Evolutionary conservation across 2,329 filamentous ascomycete species (phyloP).

Genomic region (Sporothrix humicola): DNA sequence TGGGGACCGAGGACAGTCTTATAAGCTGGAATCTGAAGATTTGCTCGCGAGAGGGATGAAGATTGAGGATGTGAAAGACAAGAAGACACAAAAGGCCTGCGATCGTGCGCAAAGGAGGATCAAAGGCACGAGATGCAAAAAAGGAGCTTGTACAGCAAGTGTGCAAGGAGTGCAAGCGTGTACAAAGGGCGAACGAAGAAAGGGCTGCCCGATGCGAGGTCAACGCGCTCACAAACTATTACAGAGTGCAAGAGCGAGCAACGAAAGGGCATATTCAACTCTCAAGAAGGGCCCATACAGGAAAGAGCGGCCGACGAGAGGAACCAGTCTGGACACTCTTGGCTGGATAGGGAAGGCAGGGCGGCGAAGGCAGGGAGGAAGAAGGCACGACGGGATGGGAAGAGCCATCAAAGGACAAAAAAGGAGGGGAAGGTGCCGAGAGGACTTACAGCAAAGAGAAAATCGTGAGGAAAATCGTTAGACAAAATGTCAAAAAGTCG

Average conservation of each 20-base stretch:
- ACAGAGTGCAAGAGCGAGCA: no score
- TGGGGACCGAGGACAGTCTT: slow-evolving; percentile 28
- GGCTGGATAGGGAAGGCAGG: slow-evolving; percentile 31
- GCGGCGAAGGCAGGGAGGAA: slow-evolving; percentile 35
- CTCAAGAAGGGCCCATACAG: neutral
- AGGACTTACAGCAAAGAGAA: neutral
- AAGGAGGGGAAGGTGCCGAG: slow-evolving; percentile 22
- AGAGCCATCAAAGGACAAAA: no score
- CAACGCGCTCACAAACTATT: no score
- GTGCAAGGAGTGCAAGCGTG: neutral
- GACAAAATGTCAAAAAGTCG: neutral
- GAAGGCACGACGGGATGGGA: slow-evolving; percentile 20
- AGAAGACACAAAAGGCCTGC: neutral
- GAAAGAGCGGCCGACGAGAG: slow-evolving; percentile 10
- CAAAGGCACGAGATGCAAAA: neutral
- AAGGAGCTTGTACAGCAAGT: no score
- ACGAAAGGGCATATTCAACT: no score
- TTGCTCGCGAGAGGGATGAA: neutral
- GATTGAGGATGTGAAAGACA: neutral
- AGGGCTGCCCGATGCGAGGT: slow-evolving; percentile 19
- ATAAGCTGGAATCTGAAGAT: slow-evolving; percentile 15
- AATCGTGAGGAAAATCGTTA: neutral
- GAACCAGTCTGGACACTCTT: neutral
- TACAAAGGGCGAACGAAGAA: slow-evolving; percentile 28
- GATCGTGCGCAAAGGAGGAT: no score